These are phyloP conservation scores for Ogataea philodendri DNA, from an alignment of 805 yeast genomes.

Conservation along the genomic window DNA sequence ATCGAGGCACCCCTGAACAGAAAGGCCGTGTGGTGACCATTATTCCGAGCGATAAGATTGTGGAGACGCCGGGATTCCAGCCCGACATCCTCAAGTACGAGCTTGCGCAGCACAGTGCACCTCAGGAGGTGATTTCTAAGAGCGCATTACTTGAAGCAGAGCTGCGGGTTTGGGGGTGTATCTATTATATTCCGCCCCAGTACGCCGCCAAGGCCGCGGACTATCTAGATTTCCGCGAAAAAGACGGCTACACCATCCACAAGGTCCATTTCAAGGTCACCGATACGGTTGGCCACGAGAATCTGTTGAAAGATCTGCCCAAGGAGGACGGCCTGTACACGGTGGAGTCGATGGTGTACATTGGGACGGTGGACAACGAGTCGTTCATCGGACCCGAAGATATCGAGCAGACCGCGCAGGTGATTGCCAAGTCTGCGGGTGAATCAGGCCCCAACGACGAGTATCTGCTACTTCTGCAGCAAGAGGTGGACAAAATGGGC, in stretches of 20 bases:
- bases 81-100: constrained; percentile 39
- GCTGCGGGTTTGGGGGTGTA: constrained; percentile 72
- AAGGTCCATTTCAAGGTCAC: constrained; percentile 58
- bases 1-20: constrained; percentile 80
- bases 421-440: constrained; percentile 58
- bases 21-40: constrained; percentile 91
- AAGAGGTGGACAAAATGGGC: constrained; percentile 43
- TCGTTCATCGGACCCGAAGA: constrained; percentile 85
- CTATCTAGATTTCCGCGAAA: constrained; percentile 79
- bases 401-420: constrained; percentile 54
- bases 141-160: constrained; percentile 38
- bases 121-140: constrained; percentile 19
- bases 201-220: constrained; percentile 58
- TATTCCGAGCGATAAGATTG: constrained; percentile 56
- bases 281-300: constrained; percentile 20
- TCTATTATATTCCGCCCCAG: constrained; percentile 72
- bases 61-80: constrained; percentile 39
- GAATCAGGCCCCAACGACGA: constrained; percentile 82
- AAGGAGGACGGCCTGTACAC: constrained; percentile 38
- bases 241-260: constrained; percentile 80
- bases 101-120: constrained; percentile 13
- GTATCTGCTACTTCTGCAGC: constrained; percentile 56
- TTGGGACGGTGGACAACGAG: constrained; percentile 76
- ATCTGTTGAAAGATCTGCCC: constrained; percentile 31
- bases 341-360: constrained; percentile 65